Evolutionary conservation across 805 yeast species (phyloP).

Genomic region (Schwanniomyces sp.): DNA sequence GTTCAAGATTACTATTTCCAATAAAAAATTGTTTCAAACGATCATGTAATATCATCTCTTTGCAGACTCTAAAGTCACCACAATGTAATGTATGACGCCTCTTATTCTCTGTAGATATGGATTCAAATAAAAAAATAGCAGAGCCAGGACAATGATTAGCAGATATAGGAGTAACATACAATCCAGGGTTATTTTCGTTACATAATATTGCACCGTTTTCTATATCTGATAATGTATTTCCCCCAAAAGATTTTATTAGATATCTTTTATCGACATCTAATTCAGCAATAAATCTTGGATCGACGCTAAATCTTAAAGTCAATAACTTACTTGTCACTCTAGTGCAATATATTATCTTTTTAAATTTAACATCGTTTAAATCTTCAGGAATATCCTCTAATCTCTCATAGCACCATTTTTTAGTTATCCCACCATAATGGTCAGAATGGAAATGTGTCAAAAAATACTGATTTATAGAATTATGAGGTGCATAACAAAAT

Average conservation of each 20-base stretch:
- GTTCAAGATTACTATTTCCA: not conserved
- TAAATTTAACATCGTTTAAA: slow-evolving; percentile 21
- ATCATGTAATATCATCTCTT: slow-evolving; percentile 46
- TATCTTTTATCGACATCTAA: slow-evolving; percentile 43
- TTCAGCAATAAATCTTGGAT: slow-evolving; percentile 43
- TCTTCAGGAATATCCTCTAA: slow-evolving; percentile 21
- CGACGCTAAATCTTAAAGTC: slow-evolving; percentile 53
- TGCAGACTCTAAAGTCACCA: slow-evolving; percentile 85
- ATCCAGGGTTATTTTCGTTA: slow-evolving; percentile 22
- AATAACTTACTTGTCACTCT: slow-evolving; percentile 63
- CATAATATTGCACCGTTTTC: slow-evolving; percentile 15
- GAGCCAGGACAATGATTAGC: slow-evolving; percentile 99
- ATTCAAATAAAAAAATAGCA: slow-evolving; percentile 70
- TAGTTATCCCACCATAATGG: slow-evolving; percentile 85
- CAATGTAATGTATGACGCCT: slow-evolving; percentile 63
- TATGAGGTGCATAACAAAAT: slow-evolving; percentile 50
- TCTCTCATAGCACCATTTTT: slow-evolving; percentile 61
- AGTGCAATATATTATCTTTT: slow-evolving; percentile 73
- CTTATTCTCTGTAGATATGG: slow-evolving; percentile 22
- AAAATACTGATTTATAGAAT: slow-evolving; percentile 52
- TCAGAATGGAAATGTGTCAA: slow-evolving; percentile 90
- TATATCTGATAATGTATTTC: slow-evolving; percentile 4
- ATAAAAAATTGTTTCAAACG: slow-evolving; percentile 19
- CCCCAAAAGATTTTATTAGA: slow-evolving; percentile 14
- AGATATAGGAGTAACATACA: slow-evolving; percentile 61